A percentile compares a stretch with the other conserved stretches of the same genome.
These are phyloP conservation scores for Cordyceps fumosorosea DNA, from an alignment of 2,329 filamentous ascomycete species.

Conservation along the genomic window DNA sequence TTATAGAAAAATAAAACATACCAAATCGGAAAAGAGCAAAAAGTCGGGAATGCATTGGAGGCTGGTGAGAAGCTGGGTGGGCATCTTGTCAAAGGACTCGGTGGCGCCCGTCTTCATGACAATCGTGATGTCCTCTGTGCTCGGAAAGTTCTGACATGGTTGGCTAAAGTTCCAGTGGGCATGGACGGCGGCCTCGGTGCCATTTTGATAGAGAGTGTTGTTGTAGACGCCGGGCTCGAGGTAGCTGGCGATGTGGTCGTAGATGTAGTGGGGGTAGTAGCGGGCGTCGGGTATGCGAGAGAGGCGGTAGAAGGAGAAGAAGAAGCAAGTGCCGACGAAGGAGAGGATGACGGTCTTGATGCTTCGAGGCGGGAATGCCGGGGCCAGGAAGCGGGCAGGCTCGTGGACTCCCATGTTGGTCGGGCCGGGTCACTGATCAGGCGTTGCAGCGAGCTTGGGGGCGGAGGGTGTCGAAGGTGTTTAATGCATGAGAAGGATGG, in stretches of 20 bases:
- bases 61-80: constrained; percentile 48
- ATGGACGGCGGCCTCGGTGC: constrained; percentile 27
- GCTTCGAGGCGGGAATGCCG: constrained; percentile 19
- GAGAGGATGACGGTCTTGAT: constrained; percentile 23
- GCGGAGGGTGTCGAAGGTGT: background rate
- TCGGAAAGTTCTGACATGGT: constrained; percentile 36
- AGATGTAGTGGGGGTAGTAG: constrained; percentile 22
- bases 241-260: constrained; percentile 25
- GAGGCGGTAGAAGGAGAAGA: constrained; percentile 24
- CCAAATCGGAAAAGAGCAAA: constrained; percentile 51
- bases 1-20: constrained; percentile 15
- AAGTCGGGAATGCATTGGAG: constrained; percentile 48
- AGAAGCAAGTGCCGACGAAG: constrained; percentile 17
- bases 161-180: constrained; percentile 30
- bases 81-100: constrained; percentile 47
- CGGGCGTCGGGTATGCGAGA: constrained; percentile 24
- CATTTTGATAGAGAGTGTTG: constrained; percentile 33
- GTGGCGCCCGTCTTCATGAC: constrained; percentile 56
- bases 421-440: background rate
- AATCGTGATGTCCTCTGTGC: constrained; percentile 39
- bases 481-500: background rate
- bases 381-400: constrained; percentile 14
- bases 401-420: constrained; percentile 15
- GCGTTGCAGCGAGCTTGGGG: too few species aligned
- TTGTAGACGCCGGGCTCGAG: constrained; percentile 29